Percentiles rank a stretch among this genome's conserved stretches.
These are phyloP conservation scores for Xylariaceae sp. DNA, from an alignment of 2,329 filamentous ascomycete genomes.

Conservation along the genomic window DNA sequence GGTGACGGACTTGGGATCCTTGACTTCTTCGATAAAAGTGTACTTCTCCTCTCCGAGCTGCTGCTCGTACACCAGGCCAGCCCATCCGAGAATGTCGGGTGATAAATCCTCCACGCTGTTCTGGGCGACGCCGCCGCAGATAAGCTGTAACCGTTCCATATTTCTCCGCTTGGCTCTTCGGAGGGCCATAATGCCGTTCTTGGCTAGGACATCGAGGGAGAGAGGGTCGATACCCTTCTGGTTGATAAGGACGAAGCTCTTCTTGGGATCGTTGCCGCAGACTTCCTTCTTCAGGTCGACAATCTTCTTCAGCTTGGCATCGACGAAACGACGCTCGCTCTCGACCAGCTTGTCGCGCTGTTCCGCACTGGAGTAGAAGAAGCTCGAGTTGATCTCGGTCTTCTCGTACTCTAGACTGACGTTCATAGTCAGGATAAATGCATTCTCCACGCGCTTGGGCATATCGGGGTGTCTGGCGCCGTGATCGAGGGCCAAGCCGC, in stretches of 20 bases:
- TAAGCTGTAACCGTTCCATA: conserved; percentile 95
- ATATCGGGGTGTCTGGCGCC: conserved; percentile 96
- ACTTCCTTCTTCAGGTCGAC: conserved; percentile 97
- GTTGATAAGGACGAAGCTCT: conserved; percentile 97
- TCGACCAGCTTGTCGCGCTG: conserved; percentile 98
- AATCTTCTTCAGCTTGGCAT: conserved; percentile 95
- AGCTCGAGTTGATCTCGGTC: conserved; percentile 97
- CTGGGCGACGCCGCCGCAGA: conserved; percentile 85
- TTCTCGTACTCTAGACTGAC: conserved; percentile 98
- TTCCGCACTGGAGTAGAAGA: conserved; percentile 96
- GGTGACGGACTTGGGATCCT: conserved; percentile 96
- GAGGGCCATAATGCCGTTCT: conserved; percentile 95
- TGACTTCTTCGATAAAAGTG: conserved; percentile 97
- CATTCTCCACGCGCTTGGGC: conserved; percentile 94
- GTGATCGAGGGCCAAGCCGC: conserved; percentile 87
- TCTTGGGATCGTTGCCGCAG: conserved; percentile 86
- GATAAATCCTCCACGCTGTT: conserved; percentile 94
- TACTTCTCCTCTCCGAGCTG: conserved; percentile 98
- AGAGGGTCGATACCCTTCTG: conserved; percentile 98
- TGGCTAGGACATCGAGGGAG: conserved; percentile 90
- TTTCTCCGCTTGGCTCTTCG: conserved; percentile 95
- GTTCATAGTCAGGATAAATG: conserved; percentile 90
- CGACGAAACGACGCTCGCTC: conserved; percentile 91
- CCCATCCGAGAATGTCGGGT: conserved; percentile 88
- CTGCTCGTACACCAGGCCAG: conserved; percentile 94